These are phyloP conservation scores for Trypanosoma caninum DNA, from an alignment of 208 protist species.

Conservation along the genomic window DNA sequence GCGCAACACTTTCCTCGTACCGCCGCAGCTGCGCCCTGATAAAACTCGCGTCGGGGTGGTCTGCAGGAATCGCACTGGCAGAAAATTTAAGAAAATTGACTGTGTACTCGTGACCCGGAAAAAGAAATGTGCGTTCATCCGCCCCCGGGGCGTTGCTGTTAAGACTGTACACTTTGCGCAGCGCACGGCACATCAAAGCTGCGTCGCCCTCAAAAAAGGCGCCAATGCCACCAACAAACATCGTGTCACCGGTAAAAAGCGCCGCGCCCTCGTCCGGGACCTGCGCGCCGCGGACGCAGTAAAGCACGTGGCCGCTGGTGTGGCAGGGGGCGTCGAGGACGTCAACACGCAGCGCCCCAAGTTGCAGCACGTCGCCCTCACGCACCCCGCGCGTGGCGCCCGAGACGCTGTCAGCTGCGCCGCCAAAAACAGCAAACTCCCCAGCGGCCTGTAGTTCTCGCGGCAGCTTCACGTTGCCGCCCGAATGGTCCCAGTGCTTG, in stretches of 20 bases:
- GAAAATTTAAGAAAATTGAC: slow-evolving; percentile 75
- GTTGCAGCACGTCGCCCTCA: slow-evolving; percentile 51
- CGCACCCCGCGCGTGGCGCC: slow-evolving; percentile 56
- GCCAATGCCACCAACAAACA: slow-evolving; percentile 92
- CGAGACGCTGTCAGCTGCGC: slow-evolving; percentile 64
- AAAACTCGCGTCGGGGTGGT: slow-evolving; percentile 34
- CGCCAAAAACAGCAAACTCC: slow-evolving; percentile 60
- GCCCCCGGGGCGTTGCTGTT: slow-evolving; percentile 28
- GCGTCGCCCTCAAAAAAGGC: slow-evolving; percentile 92
- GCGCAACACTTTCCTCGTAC: slow-evolving; percentile 41
- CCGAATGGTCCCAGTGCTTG: slow-evolving; percentile 93
- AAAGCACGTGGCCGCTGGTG: slow-evolving; percentile 85
- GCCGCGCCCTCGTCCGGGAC: slow-evolving; percentile 40
- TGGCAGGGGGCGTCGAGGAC: slow-evolving; percentile 87
- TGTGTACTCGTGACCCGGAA: slow-evolving; percentile 91
- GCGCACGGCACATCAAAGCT: slow-evolving; percentile 67
- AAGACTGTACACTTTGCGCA: slow-evolving; percentile 59
- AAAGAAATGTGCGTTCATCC: slow-evolving; percentile 64
- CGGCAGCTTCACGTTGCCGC: slow-evolving; percentile 76
- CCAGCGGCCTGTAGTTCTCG: slow-evolving; percentile 16
- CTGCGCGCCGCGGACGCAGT: slow-evolving; percentile 38
- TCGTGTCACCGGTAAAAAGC: slow-evolving; percentile 94
- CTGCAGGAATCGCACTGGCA: slow-evolving; percentile 18
- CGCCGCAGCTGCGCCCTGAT: slow-evolving; percentile 39
- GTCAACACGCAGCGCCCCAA: slow-evolving; percentile 62